Base-by-base conservation (phyloP, 2,329 filamentous ascomycete species). In the Alternaria consortialis region DNA sequence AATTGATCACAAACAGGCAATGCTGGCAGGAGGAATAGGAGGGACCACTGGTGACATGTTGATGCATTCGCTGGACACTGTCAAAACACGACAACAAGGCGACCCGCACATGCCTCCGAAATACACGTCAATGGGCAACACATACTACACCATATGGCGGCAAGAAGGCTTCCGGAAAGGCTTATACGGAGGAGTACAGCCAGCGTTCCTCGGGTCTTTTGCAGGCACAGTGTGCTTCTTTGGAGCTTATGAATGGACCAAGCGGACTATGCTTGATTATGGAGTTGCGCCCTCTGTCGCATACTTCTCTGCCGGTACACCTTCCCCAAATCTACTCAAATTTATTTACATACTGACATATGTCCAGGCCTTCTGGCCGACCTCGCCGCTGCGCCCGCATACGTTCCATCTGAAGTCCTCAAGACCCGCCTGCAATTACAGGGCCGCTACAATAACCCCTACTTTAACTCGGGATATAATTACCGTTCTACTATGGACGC, bases 21-120 rank as follows among this genome's bases (percentile, higher is more conserved):
- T 98, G 94, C 85, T 99, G 74, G 95, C 95, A 34, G 95, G 95
- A 74, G 95, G 94, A 62, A 84, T 96, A 54, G 95, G 96, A 74
- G 95, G 95, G 54, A 94, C 92, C 15, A 96, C 91, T 57, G 95
- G 96, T 60, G 95, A 99, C 80, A 91, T 99, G 86, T 84, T 99
- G 68, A 99, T 99, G 95, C 95, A 99, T 82, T 98, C 94, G 46
- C 87, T 99, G 74, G 95, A 99, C 80, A 99, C 95, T 1, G 95
- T 99, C 73, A 99, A 99, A 82, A 99, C 95, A 47, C 88, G 95
- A 70, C 96, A 99, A 79, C 95, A 99, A 81, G 95, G 94, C 74
- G 95, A 98, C 75, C 94, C 94, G 44, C 91, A 95, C 77, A 87
- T 97, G 62, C 95, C 95, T 23, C 91, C 95, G 1, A 97, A 92